phyloP scores from a whole-genome alignment of 768 basidiomycete genomes.

The Rubroboletus pulcherrimus region DNA sequence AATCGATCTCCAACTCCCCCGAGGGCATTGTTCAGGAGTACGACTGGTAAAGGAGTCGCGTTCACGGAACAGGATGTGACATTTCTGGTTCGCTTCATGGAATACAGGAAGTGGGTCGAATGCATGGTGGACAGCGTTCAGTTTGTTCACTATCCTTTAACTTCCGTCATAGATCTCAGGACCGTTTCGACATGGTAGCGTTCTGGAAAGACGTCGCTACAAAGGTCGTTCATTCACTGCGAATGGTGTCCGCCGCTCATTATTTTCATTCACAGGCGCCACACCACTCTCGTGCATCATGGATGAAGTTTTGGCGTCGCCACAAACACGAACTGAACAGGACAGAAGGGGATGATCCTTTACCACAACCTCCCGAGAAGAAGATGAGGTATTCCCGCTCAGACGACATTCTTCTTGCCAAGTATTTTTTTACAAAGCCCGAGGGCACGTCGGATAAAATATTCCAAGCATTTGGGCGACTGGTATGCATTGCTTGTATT shows the following conservation, averaged over 20 bases:
- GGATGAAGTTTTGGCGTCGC: conserved; percentile 91
- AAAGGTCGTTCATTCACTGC: conserved; percentile 42
- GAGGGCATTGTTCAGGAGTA: conserved; percentile 73
- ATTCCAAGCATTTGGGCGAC: conserved; percentile 74
- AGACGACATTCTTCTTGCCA: conserved; percentile 78
- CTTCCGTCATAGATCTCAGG: conserved; percentile 43
- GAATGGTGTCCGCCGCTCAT: conserved; percentile 1
- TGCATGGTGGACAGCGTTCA: background rate
- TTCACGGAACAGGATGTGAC: conserved; percentile 81
- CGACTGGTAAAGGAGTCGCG: conserved; percentile 86
- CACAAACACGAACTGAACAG: conserved; percentile 81
- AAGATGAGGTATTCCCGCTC: conserved; percentile 81
- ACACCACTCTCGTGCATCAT: conserved; percentile 87
- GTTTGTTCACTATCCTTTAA: background rate
- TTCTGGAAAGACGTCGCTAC: conserved; percentile 77
- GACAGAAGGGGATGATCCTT: conserved; percentile 61
- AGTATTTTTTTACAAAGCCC: conserved; percentile 66
- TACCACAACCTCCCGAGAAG: conserved; percentile 77
- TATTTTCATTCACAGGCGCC: conserved; percentile 53
- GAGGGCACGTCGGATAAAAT: conserved; percentile 82
- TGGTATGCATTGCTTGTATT: conserved; percentile 40
- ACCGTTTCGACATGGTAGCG: conserved; percentile 66
- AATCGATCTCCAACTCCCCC: conserved; percentile 80
- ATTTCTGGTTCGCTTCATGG: conserved; percentile 73
- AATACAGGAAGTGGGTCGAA: conserved; percentile 61